These are phyloP conservation scores for Solanum hybrid DNA, from an alignment of 305 asterid genomes.

Conservation along the genomic window DNA sequence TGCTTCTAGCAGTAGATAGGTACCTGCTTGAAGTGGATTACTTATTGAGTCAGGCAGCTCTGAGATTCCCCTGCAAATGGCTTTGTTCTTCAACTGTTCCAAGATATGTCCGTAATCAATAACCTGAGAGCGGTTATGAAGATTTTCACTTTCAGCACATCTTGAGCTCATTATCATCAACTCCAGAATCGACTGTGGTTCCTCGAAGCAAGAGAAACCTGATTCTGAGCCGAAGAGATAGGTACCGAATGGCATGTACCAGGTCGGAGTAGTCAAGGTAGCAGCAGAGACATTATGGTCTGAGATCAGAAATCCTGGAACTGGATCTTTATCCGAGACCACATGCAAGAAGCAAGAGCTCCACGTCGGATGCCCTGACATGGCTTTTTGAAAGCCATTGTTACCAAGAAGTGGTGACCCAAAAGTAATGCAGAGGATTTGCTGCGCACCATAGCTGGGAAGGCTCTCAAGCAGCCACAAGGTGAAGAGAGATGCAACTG, in stretches of 20 bases:
- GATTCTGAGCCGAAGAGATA: constrained; percentile 15
- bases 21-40: constrained; percentile 19
- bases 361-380: constrained; percentile 15
- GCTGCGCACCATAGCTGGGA: neutral
- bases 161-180: neutral
- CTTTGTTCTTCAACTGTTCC: constrained; percentile 4
- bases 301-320: constrained; percentile 14
- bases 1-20: constrained; percentile 9
- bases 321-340: constrained; percentile 14
- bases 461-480: constrained; percentile 19
- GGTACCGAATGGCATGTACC: constrained; percentile 17
- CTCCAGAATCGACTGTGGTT: constrained; percentile 10
- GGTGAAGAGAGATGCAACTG: constrained; percentile 25
- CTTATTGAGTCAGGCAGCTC: neutral
- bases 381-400: constrained; percentile 12
- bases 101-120: constrained; percentile 8
- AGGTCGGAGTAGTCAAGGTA: neutral
- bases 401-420: constrained; percentile 24
- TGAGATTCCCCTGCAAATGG: constrained; percentile 10
- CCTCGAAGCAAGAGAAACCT: constrained; percentile 20
- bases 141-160: neutral
- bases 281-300: neutral
- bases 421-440: constrained; percentile 21
- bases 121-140: neutral
- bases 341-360: constrained; percentile 16